Evolutionary conservation across 352 stramenopile species (phyloP), one percentile per base, ranked within the genome.

Genomic region (Phytophthora quininea): DNA sequence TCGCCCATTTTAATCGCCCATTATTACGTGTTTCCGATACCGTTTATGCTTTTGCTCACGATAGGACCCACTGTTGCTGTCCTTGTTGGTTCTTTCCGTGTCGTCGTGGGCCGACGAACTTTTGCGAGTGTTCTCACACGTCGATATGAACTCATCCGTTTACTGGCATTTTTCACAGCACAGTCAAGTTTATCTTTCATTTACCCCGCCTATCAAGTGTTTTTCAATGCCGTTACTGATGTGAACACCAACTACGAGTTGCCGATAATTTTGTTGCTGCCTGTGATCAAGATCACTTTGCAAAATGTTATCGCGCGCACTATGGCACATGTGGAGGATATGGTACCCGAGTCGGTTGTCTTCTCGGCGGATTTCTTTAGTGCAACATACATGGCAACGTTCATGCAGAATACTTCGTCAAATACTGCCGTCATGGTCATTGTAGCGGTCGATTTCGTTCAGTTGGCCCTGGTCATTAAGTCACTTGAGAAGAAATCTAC

Each of bases 301-400:
- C 71, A 63, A 29, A 68, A 74, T 57, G 45, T 68, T 15, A 47
- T 77, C 19, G 27, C 56, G 3, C 37, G 47, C 4, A 68, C 43
- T 32, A 65, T 51, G 6, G 32, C 35, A 24, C 60, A 72, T 12
- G 38, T 60, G 0, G 70, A 72, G 32, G 70, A 77, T 12, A 50
- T 68, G 3, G 38, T 57, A 29, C 70, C 70, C 2, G 55, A 66
- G n/a, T 46, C 63, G 6, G 61, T 71, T 4, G 71, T 74, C 27
- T 74, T 74, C 31, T 64, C 65, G 11, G 61, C 68, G 2, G 60
- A 72, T 32, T 71, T 74, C 38, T 77, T 77, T 29, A 74, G 74
- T 37, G 49, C 70, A 4, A 52, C 67, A 24, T 74, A 74, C 27
- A 9, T 69, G 33, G 65, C 61, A 4, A 67, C 60, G 1, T 71